Evolutionary conservation across 306 rosid species (phyloP), one percentile per base, ranked within the genome.

Genomic region (Boehmeria nivea): DNA sequence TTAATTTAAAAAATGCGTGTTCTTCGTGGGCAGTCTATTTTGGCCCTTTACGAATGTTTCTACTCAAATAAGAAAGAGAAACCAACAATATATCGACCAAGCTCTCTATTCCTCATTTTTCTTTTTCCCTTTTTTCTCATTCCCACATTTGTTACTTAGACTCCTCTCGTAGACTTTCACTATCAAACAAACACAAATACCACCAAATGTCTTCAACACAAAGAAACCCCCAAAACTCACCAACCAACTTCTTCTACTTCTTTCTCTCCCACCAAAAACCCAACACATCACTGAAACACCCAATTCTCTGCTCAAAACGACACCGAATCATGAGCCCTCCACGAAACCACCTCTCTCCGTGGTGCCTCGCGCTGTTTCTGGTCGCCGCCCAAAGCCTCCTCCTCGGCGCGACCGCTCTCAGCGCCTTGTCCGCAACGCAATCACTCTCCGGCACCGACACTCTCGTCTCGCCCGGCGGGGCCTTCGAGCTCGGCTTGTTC

Each of bases 401-500:
- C 66, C 25, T 66, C 17, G 7, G 33, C 5, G 57, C 84, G 26
- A 6, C 45, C 68, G 57, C 81, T 42, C 15, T 57, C 14, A 72
- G 80, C 31, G 66, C 80, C 59, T 67, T 84, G 60, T 75, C 82
- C 14, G 16, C 68, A 46, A 42, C 70, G 9, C 79, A 84, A 43
- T 28, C 57, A 6, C 86, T 88, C 51, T 1, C 12, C 49, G 13
- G 53, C 22, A 51, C 62, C 63, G 81, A 73, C 16, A 84, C 86
- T 52, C 83, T 88, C 9, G 19, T 53, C 36, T 88, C 96, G 4
- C 1, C 67, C 21, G 61, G 53, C 2, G 43, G 49, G 16, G 22
- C 65, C 16, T 88, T 78, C 44, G 86, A 78, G 26, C 68, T 88
- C 1, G 90, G 84, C 9, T 75, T 88, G 70, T 78, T 88, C 55